Base-by-base conservation (phyloP, 768 basidiomycete genomes). In the Vishniacozyma victoriae region DNA sequence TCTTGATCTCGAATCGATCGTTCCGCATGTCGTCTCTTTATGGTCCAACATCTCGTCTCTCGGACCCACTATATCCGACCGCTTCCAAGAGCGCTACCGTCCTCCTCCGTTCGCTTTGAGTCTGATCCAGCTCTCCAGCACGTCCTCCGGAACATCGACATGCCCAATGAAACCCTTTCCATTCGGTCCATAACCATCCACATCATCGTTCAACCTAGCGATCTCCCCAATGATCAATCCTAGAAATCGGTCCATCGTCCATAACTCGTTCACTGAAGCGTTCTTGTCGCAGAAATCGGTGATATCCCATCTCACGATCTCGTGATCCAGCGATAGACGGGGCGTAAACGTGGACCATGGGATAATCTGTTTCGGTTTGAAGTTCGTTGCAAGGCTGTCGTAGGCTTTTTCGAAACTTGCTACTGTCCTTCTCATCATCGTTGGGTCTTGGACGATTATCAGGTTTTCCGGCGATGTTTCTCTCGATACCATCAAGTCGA, bases 141-240 rank as follows among this genome's bases (percentile, higher is more conserved):
- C 44, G n/a, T 44, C 42, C 22, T 35, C 18, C 6, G 52, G 52
- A 14, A 54, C 45, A 19, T 49, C 48, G 12, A 48, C 52, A 54
- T 54, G 52, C n/a, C 47, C 18, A 24, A 54, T 54, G 37, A 29
- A 54, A 23, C 48, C 52, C 9, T 39, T 41, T 23, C 52, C 52
- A 5, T 45, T 44, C 9, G 52, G 52, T 16, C 52, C 52, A 31
- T 54, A 54, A 2, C 52, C 52, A 3, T 25, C 27, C 25, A 14
- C 19, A 31, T 54, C 52, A 20, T 54, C 52, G n/a, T 47, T 23
- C 31, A 54, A 12, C 11, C 52, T 27, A 24, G 52, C 47, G 40
- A 54, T 49, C 47, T 54, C 52, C 4, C 52, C 52, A 13, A 54
- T 18, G 22, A 54, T 20, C 13, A 54, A 41, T 26, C 37, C 37